Base-by-base conservation (phyloP, 2,329 filamentous ascomycete genomes). In the Cladobotryum protrusum region DNA sequence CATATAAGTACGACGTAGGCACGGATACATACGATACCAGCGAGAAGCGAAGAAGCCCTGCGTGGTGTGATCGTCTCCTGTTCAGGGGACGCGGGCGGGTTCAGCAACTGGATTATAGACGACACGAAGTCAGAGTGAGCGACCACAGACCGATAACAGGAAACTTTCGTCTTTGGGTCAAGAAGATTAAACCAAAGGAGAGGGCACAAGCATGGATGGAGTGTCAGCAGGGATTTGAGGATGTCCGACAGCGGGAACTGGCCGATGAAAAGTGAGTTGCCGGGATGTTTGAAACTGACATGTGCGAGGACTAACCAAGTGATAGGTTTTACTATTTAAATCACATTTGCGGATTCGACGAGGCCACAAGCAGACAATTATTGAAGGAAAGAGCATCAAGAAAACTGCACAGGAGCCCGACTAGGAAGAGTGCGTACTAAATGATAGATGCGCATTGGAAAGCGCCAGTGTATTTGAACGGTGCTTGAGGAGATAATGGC, bases 1-100 rank as follows among this genome's bases (percentile, higher is more conserved):
- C 93, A 0, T 99, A 99, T 75, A 99, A 99, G 67, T 99, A 99
- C 66, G 93, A 99, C 59, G 89, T 97, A 1, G 91, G 91, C 14
- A 95, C 89, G 0, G 92, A 97, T 63, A 86, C 82, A 6, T 99
- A 97, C 67, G 93, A 99, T 65, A 86, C 87, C 1, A 92, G 87
- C 59, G 93, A 99, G 67, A 99, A 99, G 76, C 89, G 89, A 67
- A 82, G 93, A 45, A 86, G 89, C 18, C 93, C 93, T 0, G 93
- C 93, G 1, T 99, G 93, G 93, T 99, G 93, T 66, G 93, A 99
- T 72, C 82, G 93, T 34, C 72, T 99, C 35, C 72, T 99, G n/a
- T 95, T 89, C 63, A 81, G 91, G 18, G 89, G 89, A 18, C 70
- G 86, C 12, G 89, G 88, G 24, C 82, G 87, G 49, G 84, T 97